Base-by-base conservation (phyloP, 1,284 basidiomycete species). In the Fomitopsis palustris region DNA sequence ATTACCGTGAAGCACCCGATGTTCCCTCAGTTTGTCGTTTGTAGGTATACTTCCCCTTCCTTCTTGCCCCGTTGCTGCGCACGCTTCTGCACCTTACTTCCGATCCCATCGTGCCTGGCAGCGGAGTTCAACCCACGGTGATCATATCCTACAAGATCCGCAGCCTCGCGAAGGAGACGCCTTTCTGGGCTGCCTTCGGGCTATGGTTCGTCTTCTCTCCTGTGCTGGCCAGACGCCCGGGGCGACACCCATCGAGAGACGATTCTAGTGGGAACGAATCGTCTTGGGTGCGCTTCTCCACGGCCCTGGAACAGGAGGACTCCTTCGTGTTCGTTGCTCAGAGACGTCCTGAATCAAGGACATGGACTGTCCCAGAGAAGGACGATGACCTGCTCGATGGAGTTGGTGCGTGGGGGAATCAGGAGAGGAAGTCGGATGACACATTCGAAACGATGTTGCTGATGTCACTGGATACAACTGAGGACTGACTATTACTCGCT, bases 181-280 rank as follows among this genome's bases (percentile, higher is more conserved):
- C 86, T 0, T 95, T 95, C 71, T 95, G 92, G 92, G 77, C 79
- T 12, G 87, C 87, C 0, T 90, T 95, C 63, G 91, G 92, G 17
- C 72, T 88, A 1, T 95, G 91, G 92, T 95, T 94, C 74, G 70
- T 78, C 8, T 91, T 88, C 62, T 69, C 74, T 45, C 86, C 89
- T 1, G 85, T 93, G 3, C 73, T 89, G 8, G 69, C 69, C 12
- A 76, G 71, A 14, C 23, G 33, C 1, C n/a, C n/a, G 12, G 8
- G 16, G 14, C 29, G 14, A n/a, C n/a, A n/a, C n/a, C 7, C 16
- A 3, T 16, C 27, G 23, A 14, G 8, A 16, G 27, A 19, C 14
- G 9, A 1, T 1, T 23, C 8, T 19, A 6, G 37, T 21, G 1
- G 1, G 2, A 23, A 47, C 4, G 54, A n/a, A 6, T 31, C 14